Conservation (phyloP, 2,329 filamentous ascomycete genomes). For the Cercospora brassicicola region DNA sequence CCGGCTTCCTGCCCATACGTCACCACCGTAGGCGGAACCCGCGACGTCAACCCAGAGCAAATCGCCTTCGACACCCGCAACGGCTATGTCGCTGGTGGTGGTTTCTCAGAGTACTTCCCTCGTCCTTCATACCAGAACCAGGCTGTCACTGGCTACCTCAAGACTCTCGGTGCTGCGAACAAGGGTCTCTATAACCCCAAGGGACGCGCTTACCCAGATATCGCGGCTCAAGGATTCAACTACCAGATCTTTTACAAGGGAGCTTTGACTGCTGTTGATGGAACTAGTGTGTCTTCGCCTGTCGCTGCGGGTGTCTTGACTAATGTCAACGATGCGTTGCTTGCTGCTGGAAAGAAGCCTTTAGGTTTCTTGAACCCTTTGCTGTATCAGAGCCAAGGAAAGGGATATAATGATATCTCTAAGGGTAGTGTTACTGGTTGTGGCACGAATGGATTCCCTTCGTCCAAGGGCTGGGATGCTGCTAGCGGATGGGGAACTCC, state of each 20-base stretch:
- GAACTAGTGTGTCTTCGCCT: conserved; percentile 57
- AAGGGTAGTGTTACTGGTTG: conserved; percentile 45
- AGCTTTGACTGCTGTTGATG: conserved; percentile 50
- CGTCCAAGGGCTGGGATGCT: conserved; percentile 31
- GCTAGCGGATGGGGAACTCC: conserved; percentile 33
- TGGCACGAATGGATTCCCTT: conserved; percentile 29
- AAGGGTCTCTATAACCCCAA: conserved; percentile 46
- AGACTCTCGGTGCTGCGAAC: conserved; percentile 42
- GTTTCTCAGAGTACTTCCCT: conserved; percentile 47
- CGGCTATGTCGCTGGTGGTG: conserved; percentile 47
- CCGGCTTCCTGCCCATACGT: conserved; percentile 51
- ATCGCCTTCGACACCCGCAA: conserved; percentile 43
- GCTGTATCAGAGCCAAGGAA: conserved; percentile 53
- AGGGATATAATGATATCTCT: conserved; percentile 54
- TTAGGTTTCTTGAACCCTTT: conserved; percentile 64
- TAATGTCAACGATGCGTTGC: conserved; percentile 62
- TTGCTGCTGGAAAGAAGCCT: conserved; percentile 51
- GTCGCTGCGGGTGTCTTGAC: conserved; percentile 57
- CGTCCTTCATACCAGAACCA: conserved; percentile 47
- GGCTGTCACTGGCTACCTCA: conserved; percentile 44
- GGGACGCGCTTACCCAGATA: conserved; percentile 49
- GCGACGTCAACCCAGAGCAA: conserved; percentile 43
- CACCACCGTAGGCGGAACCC: conserved; percentile 48
- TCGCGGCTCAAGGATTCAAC: conserved; percentile 54
- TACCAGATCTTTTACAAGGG: conserved; percentile 49